Evolutionary conservation across 352 stramenopile genomes (phyloP).

Genomic region (Globisporangium parvum): DNA sequence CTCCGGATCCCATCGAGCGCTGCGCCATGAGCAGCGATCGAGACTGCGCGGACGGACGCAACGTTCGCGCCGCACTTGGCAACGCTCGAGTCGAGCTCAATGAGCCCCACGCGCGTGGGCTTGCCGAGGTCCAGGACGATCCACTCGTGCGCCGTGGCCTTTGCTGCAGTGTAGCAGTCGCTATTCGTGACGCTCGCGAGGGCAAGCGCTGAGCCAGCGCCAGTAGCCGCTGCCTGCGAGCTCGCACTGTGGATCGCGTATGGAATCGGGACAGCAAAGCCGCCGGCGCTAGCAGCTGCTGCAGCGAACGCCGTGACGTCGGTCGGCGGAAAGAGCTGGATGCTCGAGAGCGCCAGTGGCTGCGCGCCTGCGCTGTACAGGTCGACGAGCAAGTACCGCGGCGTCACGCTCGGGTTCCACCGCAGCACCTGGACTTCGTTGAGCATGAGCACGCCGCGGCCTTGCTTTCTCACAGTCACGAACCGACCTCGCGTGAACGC

Average conservation of each 20-base stretch:
- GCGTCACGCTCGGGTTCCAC: conserved; percentile 48
- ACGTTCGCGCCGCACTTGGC: conserved; percentile 31
- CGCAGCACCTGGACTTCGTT: conserved; percentile 59
- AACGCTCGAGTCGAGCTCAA: conserved; percentile 44
- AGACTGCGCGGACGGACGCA: conserved; percentile 26
- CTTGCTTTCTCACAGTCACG: conserved; percentile 37
- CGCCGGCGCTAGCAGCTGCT: conserved; percentile 5
- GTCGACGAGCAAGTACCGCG: conserved; percentile 44
- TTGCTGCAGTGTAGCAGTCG: conserved; percentile 39
- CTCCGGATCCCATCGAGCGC: conserved; percentile 26
- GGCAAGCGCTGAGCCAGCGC: conserved; percentile 30
- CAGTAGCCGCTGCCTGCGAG: conserved; percentile 31
- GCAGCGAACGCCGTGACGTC: conserved; percentile 12
- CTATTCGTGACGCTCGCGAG: conserved; percentile 18
- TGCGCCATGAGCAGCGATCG: conserved; percentile 35
- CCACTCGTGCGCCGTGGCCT: conserved; percentile 55
- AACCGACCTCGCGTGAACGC: conserved; percentile 40
- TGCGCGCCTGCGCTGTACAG: conserved; percentile 30
- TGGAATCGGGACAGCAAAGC: conserved; percentile 26
- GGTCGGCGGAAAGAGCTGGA: conserved; percentile 44
- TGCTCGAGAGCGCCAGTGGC: conserved; percentile 32
- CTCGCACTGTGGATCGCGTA: conserved; percentile 65
- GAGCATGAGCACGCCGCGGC: conserved; percentile 41
- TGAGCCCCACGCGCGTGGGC: conserved; percentile 35
- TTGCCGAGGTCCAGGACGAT: conserved; percentile 46